Evolutionary conservation across 495 filamentous ascomycete species (phyloP).

Genomic region (Penicillium arizonense): DNA sequence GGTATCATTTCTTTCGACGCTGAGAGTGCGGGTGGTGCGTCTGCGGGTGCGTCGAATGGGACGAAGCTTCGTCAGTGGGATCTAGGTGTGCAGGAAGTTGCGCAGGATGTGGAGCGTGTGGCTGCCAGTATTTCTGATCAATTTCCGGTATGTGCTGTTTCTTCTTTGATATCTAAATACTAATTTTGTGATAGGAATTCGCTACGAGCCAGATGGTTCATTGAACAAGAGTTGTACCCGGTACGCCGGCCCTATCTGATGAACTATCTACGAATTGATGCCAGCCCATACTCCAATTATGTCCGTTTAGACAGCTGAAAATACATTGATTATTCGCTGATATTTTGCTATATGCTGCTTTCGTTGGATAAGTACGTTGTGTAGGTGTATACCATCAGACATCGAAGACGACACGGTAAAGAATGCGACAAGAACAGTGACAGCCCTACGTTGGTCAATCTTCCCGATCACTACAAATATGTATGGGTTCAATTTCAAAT

Average conservation of each 20-base stretch:
- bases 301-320: conserved; percentile 1
- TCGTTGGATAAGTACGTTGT: not conserved
- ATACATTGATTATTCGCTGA: not conserved
- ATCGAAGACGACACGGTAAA: too few species aligned
- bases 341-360: not conserved
- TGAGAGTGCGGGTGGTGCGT: conserved; percentile 53
- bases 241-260: conserved; percentile 2
- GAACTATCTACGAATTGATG: conserved; percentile 23
- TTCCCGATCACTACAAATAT: too few species aligned
- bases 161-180: not conserved
- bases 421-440: too few species aligned
- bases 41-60: conserved; percentile 42
- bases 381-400: too few species aligned
- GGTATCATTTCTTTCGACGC: conserved; percentile 79
- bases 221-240: conserved; percentile 7
- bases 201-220: conserved; percentile 28
- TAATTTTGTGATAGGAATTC: conserved; percentile 29
- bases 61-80: conserved; percentile 81
- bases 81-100: conserved; percentile 75
- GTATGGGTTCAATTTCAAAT: too few species aligned
- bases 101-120: conserved; percentile 86
- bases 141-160: conserved; percentile 35
- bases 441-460: too few species aligned
- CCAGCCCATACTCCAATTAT: conserved; percentile 1
- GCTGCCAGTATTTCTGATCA: conserved; percentile 48